Evolutionary conservation across 805 yeast species (phyloP), one percentile per base, ranked within the genome.

Genomic region (Metschnikowia lochheadii): DNA sequence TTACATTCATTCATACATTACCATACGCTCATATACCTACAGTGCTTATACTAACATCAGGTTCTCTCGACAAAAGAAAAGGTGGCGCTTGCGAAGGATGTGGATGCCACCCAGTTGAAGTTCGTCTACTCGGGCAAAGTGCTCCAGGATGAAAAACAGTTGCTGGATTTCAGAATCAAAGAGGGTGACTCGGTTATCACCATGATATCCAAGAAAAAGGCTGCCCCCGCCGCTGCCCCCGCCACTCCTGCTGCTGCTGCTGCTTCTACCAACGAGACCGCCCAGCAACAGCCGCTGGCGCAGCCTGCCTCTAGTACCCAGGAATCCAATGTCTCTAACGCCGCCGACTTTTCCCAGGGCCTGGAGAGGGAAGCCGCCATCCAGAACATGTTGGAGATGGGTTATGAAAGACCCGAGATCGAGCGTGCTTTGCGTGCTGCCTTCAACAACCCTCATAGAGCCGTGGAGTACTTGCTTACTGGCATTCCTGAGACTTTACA

Each of bases 371-470:
- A 87, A 60, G 80, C 84, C 31, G 88, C 95, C 33, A 80, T 92
- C 51, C 78, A 76, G 52, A 85, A 85, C 64, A 90, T 94, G 67
- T 81, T 90, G 83, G 97, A 89, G 58, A 90, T 94, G 97, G 99
- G 99, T 7, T 94, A 90, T 64, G 89, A 86, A 46, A 83, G 96
- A 60, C 79, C 82, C 15, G 88, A 89, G 64, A 97, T 89, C 23
- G 95, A 89, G 69, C 80, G 83, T 42, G 99, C 99, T 0, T 73
- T 94, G 65, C 83, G 95, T 60, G 96, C 96, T 14, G 98, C 99
- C 1, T 94, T 83, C 73, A 92, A 92, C 72, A 91, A 94, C 69
- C 98, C 99, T 18, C 98, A 92, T 66, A 83, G 99, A 62, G 99
- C 99, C 0, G 98, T 94, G 13, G 99, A 94, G 66, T 91, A 92